Conservation (phyloP, 768 basidiomycete species). For the Leucocoprinus leucothites region DNA sequence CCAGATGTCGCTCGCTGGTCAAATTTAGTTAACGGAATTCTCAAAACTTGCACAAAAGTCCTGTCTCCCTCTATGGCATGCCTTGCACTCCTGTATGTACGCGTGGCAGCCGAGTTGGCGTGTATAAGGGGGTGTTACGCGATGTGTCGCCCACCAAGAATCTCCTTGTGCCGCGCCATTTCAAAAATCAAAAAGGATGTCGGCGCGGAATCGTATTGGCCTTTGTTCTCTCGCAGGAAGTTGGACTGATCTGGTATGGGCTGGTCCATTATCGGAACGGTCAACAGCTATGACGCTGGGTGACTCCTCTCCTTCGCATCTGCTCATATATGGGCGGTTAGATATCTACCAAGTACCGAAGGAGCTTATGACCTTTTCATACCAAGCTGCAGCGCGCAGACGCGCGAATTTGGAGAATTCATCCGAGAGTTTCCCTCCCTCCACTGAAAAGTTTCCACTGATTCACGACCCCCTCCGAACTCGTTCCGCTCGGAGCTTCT, state of each 20-base stretch:
- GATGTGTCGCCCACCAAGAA: too few relatives aligned
- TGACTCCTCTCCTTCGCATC: not conserved
- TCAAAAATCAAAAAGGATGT: too few relatives aligned
- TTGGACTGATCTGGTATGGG: conserved; percentile 1
- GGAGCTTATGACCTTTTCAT: not conserved
- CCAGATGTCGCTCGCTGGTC: too few relatives aligned
- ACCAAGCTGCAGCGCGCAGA: too few relatives aligned
- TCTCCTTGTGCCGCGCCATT: too few relatives aligned
- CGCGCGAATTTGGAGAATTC: not conserved
- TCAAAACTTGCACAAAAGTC: not conserved
- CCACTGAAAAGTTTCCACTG: not conserved
- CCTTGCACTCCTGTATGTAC: not conserved
- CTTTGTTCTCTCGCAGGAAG: not conserved
- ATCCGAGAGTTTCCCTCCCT: not conserved
- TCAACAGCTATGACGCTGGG: not conserved
- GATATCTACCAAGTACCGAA: not conserved
- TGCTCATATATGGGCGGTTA: not conserved
- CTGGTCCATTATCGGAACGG: not conserved
- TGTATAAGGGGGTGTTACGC: not conserved
- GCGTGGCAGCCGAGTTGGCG: too few relatives aligned
- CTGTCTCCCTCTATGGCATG: not conserved
- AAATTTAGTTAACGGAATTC: too few relatives aligned
- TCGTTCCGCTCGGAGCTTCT: too few relatives aligned
- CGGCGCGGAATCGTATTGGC: not conserved
- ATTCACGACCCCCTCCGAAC: not conserved